Conservation (phyloP, 2,329 filamentous ascomycete species). For the Byssothecium circinans region DNA sequence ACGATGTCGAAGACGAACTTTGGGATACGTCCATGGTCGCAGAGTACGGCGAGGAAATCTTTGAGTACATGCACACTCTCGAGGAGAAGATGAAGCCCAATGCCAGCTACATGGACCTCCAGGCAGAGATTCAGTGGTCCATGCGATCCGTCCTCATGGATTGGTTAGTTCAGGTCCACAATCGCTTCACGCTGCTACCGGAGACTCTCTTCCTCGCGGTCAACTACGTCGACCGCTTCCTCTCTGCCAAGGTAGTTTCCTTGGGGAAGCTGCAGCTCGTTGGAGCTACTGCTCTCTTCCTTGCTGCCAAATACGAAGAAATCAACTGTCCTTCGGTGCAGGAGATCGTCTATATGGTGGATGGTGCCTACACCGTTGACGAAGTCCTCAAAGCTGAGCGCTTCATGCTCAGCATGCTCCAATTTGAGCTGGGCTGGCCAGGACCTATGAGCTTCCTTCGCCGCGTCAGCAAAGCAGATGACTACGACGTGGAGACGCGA, state of each 20-base stretch:
- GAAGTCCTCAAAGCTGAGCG: conserved; percentile 97
- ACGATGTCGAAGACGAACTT: conserved; percentile 83
- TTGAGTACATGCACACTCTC: conserved; percentile 83
- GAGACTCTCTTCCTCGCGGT: conserved; percentile 94
- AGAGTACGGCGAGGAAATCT: conserved; percentile 95
- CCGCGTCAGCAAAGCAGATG: conserved; percentile 96
- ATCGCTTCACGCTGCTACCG: conserved; percentile 84
- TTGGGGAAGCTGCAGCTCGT: conserved; percentile 94
- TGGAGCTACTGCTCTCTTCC: conserved; percentile 90
- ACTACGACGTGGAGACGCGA: conserved; percentile 93
- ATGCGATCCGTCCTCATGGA: conserved; percentile 98
- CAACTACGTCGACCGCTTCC: conserved; percentile 97
- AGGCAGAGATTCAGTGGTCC: conserved; percentile 98
- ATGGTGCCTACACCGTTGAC: conserved; percentile 82
- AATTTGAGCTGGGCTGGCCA: conserved; percentile 96
- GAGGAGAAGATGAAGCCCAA: conserved; percentile 89
- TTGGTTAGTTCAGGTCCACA: conserved; percentile 95
- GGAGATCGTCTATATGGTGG: conserved; percentile 98
- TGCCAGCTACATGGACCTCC: conserved; percentile 92
- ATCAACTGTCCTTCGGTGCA: conserved; percentile 95
- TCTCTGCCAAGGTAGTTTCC: conserved; percentile 92
- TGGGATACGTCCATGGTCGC: conserved; percentile 98
- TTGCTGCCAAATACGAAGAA: conserved; percentile 97
- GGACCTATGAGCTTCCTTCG: conserved; percentile 98
- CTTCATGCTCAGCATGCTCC: conserved; percentile 96